Evolutionary conservation across 768 basidiomycete species (phyloP).

Genomic region (Tulasnella sp.): DNA sequence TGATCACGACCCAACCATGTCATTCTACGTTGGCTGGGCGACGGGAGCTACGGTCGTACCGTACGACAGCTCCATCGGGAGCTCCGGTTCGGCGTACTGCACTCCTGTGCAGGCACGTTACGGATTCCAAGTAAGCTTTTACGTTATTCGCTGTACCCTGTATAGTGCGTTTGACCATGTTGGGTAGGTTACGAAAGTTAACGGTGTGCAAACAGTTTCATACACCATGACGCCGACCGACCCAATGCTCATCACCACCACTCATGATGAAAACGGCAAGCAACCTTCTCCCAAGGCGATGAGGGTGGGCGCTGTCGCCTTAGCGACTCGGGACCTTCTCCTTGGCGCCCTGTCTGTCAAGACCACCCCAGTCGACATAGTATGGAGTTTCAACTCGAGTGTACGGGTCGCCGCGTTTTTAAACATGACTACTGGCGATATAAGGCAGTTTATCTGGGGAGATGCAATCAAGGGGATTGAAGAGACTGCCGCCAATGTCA

Average conservation of each 20-base stretch:
- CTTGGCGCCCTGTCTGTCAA: neutral
- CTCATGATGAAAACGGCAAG: neutral
- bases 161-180: too few relatives aligned
- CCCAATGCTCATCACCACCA: neutral
- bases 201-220: neutral
- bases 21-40: neutral
- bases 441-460: neutral
- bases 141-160: neutral
- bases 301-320: neutral
- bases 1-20: neutral
- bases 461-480: neutral
- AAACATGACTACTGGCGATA: neutral
- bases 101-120: constrained; percentile 1
- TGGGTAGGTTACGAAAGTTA: neutral
- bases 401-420: neutral
- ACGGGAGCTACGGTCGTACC: neutral
- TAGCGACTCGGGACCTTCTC: neutral
- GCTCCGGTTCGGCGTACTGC: neutral
- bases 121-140: neutral
- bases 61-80: neutral
- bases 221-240: neutral
- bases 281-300: neutral
- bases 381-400: neutral
- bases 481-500: neutral
- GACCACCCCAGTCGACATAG: neutral